Evolutionary conservation across 108 stramenopile species (phyloP), one percentile per base, ranked within the genome.

Genomic region (Seminavis robusta): DNA sequence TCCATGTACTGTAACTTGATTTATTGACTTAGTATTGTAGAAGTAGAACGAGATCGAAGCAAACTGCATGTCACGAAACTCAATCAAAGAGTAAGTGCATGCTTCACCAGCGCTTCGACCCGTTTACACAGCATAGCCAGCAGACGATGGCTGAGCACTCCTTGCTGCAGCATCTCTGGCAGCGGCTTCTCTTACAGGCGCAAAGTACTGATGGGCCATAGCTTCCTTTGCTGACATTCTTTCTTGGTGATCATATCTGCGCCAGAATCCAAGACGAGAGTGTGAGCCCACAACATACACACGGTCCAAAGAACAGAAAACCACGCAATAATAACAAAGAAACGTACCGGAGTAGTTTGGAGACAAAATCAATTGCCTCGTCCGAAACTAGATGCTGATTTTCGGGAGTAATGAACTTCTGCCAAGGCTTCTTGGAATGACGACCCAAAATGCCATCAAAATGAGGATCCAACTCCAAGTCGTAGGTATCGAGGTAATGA

Each of bases 381-480:
- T 98, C 97, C 13, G 94, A 90, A 25, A 98, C 91, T 23, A 99
- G 75, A 71, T 98, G 97, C 67, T 93, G 92, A 73, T 99, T 99
- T 67, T 98, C 97, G 1, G 84, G 64, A 17, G 94, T 98, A 51
- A 98, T 72, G 72, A 99, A 99, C 67, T 95, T 96, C 54, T 86
- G 83, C 99, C 99, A 99, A 27, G 99, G 94, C 59, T 98, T 98
- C 71, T 96, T 94, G 28, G 94, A 86, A 64, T 96, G 95, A 44
- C 94, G 61, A 26, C 95, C 97, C 45, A 99, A 71, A 56, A 99
- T 88, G 28, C 95, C 95, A 79, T 98, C 97, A 78, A 96, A 98
- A 52, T 95, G 94, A 7, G 94, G 93, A 74, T 98, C 97, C 29
- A 98, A 71, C 70, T 98, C 97, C 57, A 98, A 63, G 43, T 98